phyloP scores from a whole-genome alignment of 106 monocot species.

The Ottelia alismoides region DNA sequence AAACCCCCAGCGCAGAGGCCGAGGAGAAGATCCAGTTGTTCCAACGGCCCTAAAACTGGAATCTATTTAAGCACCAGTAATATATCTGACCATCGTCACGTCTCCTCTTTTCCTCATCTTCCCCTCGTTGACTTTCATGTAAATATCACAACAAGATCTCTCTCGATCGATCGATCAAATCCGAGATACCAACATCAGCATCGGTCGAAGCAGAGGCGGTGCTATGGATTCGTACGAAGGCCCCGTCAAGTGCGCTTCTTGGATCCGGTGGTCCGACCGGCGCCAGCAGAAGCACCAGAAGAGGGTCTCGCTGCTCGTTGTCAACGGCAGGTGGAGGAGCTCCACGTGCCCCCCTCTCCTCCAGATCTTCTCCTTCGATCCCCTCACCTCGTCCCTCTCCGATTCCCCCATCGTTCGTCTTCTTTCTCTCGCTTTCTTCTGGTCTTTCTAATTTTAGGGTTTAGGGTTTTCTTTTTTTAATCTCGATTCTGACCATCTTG shows the following conservation, averaged over 20 bases:
- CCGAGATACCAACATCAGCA: no score
- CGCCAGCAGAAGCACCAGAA: slow-evolving; percentile 11
- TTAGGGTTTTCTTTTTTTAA: neutral
- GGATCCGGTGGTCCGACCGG: slow-evolving; percentile 70
- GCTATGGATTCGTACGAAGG: no score
- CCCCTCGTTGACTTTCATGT: no score
- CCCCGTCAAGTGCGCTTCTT: slow-evolving; percentile 39
- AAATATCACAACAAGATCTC: no score
- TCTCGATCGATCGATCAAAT: no score
- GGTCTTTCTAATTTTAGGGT: neutral
- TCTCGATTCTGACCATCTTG: neutral
- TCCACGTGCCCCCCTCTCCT: slow-evolving; percentile 28
- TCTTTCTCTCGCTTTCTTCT: neutral
- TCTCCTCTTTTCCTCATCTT: no score
- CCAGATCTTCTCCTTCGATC: slow-evolving; percentile 65
- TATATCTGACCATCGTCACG: no score
- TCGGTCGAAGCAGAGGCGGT: no score
- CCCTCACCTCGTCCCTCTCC: slow-evolving; percentile 42
- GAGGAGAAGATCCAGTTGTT: no score
- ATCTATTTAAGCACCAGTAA: no score
- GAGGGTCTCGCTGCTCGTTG: neutral
- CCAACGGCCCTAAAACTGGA: no score
- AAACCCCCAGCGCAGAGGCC: no score
- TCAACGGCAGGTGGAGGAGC: slow-evolving; percentile 23
- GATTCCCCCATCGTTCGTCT: slow-evolving; percentile 45